phyloP scores from a whole-genome alignment of 2,329 filamentous ascomycete species.

The Trichoderma asperellum region DNA sequence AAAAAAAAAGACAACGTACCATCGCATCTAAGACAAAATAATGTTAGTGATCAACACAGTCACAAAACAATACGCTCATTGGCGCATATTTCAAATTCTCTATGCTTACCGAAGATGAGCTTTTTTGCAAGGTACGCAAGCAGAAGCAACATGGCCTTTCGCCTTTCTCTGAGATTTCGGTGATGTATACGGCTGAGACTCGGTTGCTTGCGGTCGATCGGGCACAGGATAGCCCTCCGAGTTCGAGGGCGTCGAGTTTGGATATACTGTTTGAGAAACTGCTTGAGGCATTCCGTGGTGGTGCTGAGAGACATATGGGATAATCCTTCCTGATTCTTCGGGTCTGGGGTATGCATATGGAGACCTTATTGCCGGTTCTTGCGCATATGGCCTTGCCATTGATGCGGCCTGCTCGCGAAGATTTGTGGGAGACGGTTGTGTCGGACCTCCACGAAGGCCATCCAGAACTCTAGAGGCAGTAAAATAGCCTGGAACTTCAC shows the following conservation, averaged over 20 bases:
- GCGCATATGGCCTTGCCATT: conserved; percentile 38
- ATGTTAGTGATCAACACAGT: background rate
- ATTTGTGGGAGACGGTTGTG: conserved; percentile 36
- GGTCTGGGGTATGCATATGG: conserved; percentile 37
- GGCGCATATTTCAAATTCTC: background rate
- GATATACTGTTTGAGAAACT: conserved; percentile 32
- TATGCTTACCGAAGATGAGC: conserved; percentile 70
- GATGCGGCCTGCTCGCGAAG: conserved; percentile 32
- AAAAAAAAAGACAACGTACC: conserved; percentile 54
- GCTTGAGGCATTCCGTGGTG: conserved; percentile 26
- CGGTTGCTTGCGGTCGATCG: conserved; percentile 45
- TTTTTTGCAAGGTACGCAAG: conserved; percentile 83
- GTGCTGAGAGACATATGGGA: conserved; percentile 36
- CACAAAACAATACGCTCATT: background rate
- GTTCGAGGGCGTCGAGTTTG: conserved; percentile 32
- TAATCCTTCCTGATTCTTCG: conserved; percentile 36
- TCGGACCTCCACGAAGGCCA: conserved; percentile 51
- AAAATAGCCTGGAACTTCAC: conserved; percentile 49
- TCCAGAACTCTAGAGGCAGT: conserved; percentile 51
- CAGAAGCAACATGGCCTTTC: conserved; percentile 81
- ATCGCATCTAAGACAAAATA: conserved; percentile 56
- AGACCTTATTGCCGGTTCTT: conserved; percentile 34
- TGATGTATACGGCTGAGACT: conserved; percentile 54
- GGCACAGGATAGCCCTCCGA: conserved; percentile 34
- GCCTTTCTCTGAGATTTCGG: conserved; percentile 68